These are phyloP conservation scores for Artemisia argyi DNA, from an alignment of 129 eudicot species.

Conservation along the genomic window DNA sequence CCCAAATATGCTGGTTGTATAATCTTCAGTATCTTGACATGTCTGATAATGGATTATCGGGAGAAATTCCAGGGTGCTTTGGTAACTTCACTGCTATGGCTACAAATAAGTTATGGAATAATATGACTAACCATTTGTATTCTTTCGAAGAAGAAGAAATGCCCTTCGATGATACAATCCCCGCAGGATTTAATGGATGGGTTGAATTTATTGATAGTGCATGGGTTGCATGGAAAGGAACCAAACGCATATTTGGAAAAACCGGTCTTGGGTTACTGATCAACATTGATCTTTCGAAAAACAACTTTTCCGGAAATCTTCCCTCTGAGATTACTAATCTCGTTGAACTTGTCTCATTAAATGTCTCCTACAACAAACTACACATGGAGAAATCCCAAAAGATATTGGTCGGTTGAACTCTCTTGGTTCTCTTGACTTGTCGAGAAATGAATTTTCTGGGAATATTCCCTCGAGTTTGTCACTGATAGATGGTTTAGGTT, in stretches of 20 bases:
- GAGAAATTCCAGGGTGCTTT: conserved; percentile 27
- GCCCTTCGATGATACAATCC: too few species aligned
- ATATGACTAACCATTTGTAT: background rate
- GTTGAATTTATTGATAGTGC: conserved; percentile 13
- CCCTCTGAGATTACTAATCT: conserved; percentile 22
- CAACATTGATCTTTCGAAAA: conserved; percentile 34
- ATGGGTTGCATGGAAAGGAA: conserved; percentile 30
- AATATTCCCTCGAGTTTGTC: conserved; percentile 29
- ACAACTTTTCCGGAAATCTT: conserved; percentile 25
- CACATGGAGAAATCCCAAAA: conserved; percentile 13
- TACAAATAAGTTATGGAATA: background rate
- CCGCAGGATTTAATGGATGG: background rate
- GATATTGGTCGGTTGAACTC: conserved; percentile 19
- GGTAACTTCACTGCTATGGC: conserved; percentile 19
- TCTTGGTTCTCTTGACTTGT: conserved; percentile 32
- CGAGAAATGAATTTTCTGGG: conserved; percentile 29
- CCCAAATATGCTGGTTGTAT: conserved; percentile 12
- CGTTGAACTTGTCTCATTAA: background rate
- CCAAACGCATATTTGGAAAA: conserved; percentile 1
- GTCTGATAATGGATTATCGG: conserved; percentile 24
- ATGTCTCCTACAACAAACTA: conserved; percentile 24
- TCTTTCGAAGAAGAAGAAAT: too few species aligned
- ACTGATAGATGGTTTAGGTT: background rate
- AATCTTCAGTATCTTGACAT: conserved; percentile 26
- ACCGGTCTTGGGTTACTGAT: conserved; percentile 8